A percentile compares a stretch with the other conserved stretches of the same genome.
Conservation (phyloP, 352 stramenopile species). For the Globisporangium perplexum region DNA sequence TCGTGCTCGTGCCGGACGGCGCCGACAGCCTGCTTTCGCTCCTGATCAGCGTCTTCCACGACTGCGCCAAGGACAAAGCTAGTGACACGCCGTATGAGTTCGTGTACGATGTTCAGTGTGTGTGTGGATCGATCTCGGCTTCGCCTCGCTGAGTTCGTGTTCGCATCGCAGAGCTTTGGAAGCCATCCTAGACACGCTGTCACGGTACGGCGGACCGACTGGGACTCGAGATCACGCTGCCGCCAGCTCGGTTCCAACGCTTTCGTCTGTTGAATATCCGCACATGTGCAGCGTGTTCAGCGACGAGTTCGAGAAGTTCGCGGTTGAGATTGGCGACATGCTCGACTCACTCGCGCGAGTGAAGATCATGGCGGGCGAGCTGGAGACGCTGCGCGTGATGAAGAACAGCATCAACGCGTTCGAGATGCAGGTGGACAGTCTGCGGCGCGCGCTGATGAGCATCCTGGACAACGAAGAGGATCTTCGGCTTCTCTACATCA, state of each 20-base stretch:
- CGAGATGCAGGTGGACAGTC: constrained; percentile 54
- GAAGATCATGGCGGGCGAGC: constrained; percentile 35
- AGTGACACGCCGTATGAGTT: too few species aligned
- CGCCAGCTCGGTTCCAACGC: not conserved
- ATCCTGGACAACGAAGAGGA: constrained; percentile 66
- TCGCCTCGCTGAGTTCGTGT: too few species aligned
- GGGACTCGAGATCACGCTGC: constrained; percentile 11
- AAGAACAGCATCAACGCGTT: constrained; percentile 75
- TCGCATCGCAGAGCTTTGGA: too few species aligned
- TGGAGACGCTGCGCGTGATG: constrained; percentile 60
- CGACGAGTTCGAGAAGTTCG: constrained; percentile 8
- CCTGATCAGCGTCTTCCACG: constrained; percentile 15
- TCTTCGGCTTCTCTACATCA: constrained; percentile 56
- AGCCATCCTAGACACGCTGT: too few species aligned
- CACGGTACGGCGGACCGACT: too few species aligned
- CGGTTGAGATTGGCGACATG: not conserved
- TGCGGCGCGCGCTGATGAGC: constrained; percentile 58
- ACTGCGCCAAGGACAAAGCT: too few species aligned
- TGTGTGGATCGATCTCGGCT: too few species aligned
- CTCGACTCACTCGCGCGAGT: constrained; percentile 47
- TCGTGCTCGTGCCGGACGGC: constrained; percentile 38
- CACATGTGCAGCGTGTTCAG: not conserved
- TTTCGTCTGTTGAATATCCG: not conserved
- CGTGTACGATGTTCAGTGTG: too few species aligned
- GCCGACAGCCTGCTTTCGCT: constrained; percentile 32